Evolutionary conservation across 1,284 basidiomycete species (phyloP), one percentile per base, ranked within the genome.

Genomic region (Ceraceosorus bombacis): DNA sequence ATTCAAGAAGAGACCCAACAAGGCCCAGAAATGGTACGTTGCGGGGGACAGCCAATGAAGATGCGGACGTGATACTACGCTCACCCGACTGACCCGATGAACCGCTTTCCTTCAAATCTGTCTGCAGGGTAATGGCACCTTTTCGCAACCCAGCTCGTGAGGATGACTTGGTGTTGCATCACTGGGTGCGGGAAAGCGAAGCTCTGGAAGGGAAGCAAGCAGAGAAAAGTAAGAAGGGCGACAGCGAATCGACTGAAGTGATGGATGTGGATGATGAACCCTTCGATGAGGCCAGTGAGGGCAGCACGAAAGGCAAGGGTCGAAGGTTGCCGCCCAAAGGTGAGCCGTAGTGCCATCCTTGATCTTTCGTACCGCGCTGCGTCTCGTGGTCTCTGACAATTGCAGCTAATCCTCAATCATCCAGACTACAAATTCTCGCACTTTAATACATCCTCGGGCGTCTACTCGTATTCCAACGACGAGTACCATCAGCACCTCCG

Each of bases 401-500:
- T 27, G 10, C 15, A 27, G 27, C 27, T 1, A 27, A 27, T 27
- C 27, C 2, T 39, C 36, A 7, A 40, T 6, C n/a, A 15, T 15
- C 13, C 70, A 15, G 73, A 78, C 38, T 76, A 86, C 46, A 81
- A 82, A 2, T 95, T 91, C 76, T 83, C 85, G 49, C 87, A 86
- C 69, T 95, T 90, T 79, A 88, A 90, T 77, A 81, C 87, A 5
- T 82, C 83, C 57, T 82, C 86, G 0, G 82, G 84, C 7, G 79
- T 84, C 1, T 90, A 88, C 80, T 83, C 83, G 51, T 99, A 96
- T 79, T 87, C 90, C 9, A 85, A 88, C 70, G 89, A 92, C 63
- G 95, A 98, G 80, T 99, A 98, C 77, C 84, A 85, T 8, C 83
- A 84, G 41, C 83, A 87, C 65, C 81, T 97, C 2, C 83, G 88